Evolutionary conservation across 1,284 basidiomycete species (phyloP), one percentile per base, ranked within the genome.

Genomic region (Hemileia vastatrix): DNA sequence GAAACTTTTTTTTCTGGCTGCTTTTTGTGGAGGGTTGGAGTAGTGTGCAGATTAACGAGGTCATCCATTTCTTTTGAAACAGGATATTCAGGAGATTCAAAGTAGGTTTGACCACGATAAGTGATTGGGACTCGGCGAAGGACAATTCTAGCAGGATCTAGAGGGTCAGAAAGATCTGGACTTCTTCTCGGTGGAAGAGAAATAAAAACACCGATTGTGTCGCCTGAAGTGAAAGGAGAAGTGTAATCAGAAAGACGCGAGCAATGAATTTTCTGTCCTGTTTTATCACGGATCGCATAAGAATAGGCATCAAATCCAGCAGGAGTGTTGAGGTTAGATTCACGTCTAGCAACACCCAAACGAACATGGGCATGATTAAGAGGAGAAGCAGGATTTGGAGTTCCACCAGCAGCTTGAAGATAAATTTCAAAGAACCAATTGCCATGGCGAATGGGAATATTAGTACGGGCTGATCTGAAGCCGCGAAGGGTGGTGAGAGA

Each of bases 51-150:
- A 50, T 67, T 65, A 66, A 79, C 78, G 21, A 81, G 71, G 44
- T 74, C 80, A 24, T 84, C 82, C 95, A 99, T 98, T 78, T 98
- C 95, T 75, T 93, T 94, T n/a, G 83, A 84, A 63, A 85, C 83
- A 1, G 85, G 78, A 75, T 96, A 97, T 76, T 98, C 94, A 67
- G 91, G 81, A 66, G 85, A 86, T 77, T 99, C 95, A 75, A 96
- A 97, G 75, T 95, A 94, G 66, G 90, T 85, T 76, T 94, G 90
- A n/a, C 88, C 89, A 76, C 93, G 93, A 79, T 91, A 90, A 63
- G 90, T 86, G 72, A 99, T 94, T 1, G 93, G 84, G 59, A 93
- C 87, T 55, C 92, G 86, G 75, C 90, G 87, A 57, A 92, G 84
- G 68, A 85, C 83, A 65, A 93, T 78, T 68, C 84, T 84, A 1